Conservation (phyloP, 768 basidiomycete genomes). For the Gloeopeniophorella convolvens region DNA sequence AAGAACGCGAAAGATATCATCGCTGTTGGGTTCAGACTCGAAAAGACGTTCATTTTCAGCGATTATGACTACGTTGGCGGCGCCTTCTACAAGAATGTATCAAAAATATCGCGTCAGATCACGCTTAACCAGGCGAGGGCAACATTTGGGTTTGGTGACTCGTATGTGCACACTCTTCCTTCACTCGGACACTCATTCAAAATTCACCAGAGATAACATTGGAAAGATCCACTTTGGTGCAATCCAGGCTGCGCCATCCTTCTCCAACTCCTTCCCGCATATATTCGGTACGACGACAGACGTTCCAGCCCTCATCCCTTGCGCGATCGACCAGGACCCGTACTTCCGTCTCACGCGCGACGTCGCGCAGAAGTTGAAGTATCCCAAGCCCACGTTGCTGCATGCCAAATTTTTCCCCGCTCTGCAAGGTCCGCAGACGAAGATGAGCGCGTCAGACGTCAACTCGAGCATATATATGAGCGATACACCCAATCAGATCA, state of each 20-base stretch:
- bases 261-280: conserved; percentile 97
- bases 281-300: conserved; percentile 82
- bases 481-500: conserved; percentile 87
- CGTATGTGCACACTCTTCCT: conserved; percentile 47
- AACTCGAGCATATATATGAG: conserved; percentile 96
- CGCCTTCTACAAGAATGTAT: conserved; percentile 89
- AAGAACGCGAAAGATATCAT: conserved; percentile 96
- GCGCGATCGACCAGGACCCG: conserved; percentile 96
- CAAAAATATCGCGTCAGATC: conserved; percentile 87
- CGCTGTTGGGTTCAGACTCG: conserved; percentile 85
- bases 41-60: conserved; percentile 97
- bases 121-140: conserved; percentile 91
- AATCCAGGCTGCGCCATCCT: conserved; percentile 92
- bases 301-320: conserved; percentile 92
- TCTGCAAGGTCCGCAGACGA: conserved; percentile 94
- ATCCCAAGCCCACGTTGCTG: conserved; percentile 87
- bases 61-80: conserved; percentile 88
- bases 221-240: conserved; percentile 96
- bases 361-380: conserved; percentile 88
- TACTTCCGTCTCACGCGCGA: conserved; percentile 98
- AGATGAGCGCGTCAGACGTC: conserved; percentile 96
- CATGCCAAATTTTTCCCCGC: conserved; percentile 99
- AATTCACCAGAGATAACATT: conserved; percentile 78
- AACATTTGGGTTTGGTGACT: conserved; percentile 94
- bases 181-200: neutral